Evolutionary conservation across 2,329 filamentous ascomycete genomes (phyloP), one percentile per base, ranked within the genome.

Genomic region (Ophiocordyceps unilateralis): DNA sequence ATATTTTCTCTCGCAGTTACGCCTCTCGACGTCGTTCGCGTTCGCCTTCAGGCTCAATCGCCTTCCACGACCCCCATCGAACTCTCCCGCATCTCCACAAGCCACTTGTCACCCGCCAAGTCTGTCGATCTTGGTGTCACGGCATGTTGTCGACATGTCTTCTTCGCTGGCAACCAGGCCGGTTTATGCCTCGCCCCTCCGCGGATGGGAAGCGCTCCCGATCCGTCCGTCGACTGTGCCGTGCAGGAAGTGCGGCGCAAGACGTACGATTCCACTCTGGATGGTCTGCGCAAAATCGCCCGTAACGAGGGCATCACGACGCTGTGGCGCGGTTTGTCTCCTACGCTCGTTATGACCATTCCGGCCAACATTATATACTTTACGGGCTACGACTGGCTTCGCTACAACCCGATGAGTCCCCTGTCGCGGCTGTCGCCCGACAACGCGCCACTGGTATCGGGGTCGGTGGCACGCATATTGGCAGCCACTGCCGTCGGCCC

Each of bases 341-440:
- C 91, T 0, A 98, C 91, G 0, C 66, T 98, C 20, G 73, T 87
- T 49, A 98, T 98, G 91, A 80, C 87, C 0, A 74, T 98, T 6
- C 91, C 91, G 0, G 86, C 80, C 22, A 98, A 98, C 58, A 91
- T 98, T 51, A 96, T 98, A 50, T 98, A 98, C 63, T 95, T 96
- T 55, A 93, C 91, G 12, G 91, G 91, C 34, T 98, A 98, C 61
- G 91, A 98, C 56, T 95, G 87, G 82, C 60, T 98, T 45, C 79
- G 91, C 30, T 83, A 73, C 49, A 82, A 84, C 53, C 66, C 68
- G 1, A 65, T 64, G 37, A 93, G 84, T 51, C 88, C 87, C 0
- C 73, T 96, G 48, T 72, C 70, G 30, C 68, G 67, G 37, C 51
- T 70, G 19, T 72, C 73, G 14, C 83, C 89, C 50, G 71, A 75